Evolutionary conservation across 495 filamentous ascomycete species (phyloP), one percentile per base, ranked within the genome.

Genomic region (Tuber calosporum): DNA sequence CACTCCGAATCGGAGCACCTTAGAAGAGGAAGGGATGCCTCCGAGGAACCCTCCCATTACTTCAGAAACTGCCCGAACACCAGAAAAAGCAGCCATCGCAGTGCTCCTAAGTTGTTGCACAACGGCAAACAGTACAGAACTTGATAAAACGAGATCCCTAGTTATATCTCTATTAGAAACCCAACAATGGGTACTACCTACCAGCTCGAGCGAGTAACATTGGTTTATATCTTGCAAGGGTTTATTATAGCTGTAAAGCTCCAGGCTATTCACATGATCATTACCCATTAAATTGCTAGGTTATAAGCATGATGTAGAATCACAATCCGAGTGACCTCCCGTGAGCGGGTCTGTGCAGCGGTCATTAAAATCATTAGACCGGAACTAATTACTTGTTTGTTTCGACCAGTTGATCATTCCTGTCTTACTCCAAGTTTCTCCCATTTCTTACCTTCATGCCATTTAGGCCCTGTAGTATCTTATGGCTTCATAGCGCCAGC

Each of bases 51-150:
- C n/a, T 13, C 11, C 8, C 0, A 26, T 53, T n/a, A 11, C 6
- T n/a, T 3, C 45, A 26, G n/a, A 58, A 26, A 58, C n/a, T 26
- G 13, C n/a, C 1, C 11, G 1, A 58, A 26, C 53, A 34, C 26
- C 0, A 6, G 34, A 62, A 4, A 34, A 15, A 34, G 1, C 17
- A 0, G n/a, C 9, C 4, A 30, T 11, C n/a, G 0, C 13, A 1
- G 26, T 30, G 11, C 3, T 0, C 9, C 30, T 58, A 17, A 62
- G 34, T 26, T 30, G 26, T 11, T 19, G 19, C 26, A 1, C 26
- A 30, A 15, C 26, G 34, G 26, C 13, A 62, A 17, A 4, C 11
- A 1, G 3, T 5, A 5, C 26, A 7, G 53, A 17, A 13, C 2
- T 34, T 17, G 4, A 0, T 4, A 11, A 17, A 34, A 15, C 3